Evolutionary conservation across 2,329 filamentous ascomycete genomes (phyloP).

Genomic region (Seiridium unicorne): DNA sequence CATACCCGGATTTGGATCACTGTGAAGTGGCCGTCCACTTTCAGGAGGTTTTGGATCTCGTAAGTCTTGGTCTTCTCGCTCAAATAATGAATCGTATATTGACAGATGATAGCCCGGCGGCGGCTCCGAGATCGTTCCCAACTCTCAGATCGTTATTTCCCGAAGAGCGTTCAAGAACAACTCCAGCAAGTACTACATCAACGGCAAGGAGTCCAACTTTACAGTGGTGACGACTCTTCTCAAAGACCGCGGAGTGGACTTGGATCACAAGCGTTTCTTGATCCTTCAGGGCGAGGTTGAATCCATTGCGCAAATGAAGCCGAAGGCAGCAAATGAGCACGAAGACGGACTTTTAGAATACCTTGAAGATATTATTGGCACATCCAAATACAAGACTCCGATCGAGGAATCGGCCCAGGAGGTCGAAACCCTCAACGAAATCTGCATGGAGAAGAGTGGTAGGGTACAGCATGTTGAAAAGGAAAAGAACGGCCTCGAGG

Average conservation of each 20-base stretch:
- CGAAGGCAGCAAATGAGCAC: conserved; percentile 91
- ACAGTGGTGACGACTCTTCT: conserved; percentile 86
- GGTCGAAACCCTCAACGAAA: conserved; percentile 89
- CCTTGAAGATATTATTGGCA: conserved; percentile 97
- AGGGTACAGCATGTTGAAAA: conserved; percentile 98
- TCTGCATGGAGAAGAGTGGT: conserved; percentile 91
- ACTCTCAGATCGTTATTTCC: conserved; percentile 85
- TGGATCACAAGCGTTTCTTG: conserved; percentile 97
- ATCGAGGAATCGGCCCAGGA: conserved; percentile 92
- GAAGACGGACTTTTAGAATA: conserved; percentile 96
- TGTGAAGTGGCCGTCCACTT: conserved; percentile 98
- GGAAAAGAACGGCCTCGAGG: conserved; percentile 87
- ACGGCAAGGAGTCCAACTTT: conserved; percentile 85
- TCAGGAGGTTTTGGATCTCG: conserved; percentile 86
- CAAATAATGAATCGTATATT: conserved; percentile 23
- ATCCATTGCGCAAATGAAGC: conserved; percentile 98
- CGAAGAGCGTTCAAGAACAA: conserved; percentile 97
- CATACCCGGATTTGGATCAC: conserved; percentile 78
- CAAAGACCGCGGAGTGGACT: conserved; percentile 83
- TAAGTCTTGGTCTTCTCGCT: conserved; percentile 28
- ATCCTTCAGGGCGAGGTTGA: conserved; percentile 98
- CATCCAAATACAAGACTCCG: conserved; percentile 94
- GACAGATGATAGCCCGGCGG: conserved; percentile 57
- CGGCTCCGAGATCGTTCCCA: conserved; percentile 72
- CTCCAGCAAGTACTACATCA: conserved; percentile 97